Evolutionary conservation across 2,329 filamentous ascomycete species (phyloP).

Genomic region (Aspergillus jensenii): DNA sequence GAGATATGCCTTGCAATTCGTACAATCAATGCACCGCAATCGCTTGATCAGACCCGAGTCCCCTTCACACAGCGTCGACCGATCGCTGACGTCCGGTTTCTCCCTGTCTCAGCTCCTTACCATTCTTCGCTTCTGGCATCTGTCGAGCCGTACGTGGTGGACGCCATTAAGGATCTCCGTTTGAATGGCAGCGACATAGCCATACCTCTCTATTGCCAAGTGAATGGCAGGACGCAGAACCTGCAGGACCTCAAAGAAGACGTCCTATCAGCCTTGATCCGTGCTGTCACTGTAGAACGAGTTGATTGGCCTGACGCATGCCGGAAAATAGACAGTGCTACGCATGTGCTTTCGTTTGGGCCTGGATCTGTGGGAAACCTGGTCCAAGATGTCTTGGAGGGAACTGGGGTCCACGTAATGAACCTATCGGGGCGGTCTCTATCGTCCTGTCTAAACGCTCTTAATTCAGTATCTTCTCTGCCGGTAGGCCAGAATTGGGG

Average conservation of each 20-base stretch:
- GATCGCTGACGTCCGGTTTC: constrained; percentile 27
- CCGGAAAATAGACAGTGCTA: background rate
- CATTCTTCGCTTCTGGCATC: constrained; percentile 34
- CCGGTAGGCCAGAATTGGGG: background rate
- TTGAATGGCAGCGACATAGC: constrained; percentile 26
- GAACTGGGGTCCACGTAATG: background rate
- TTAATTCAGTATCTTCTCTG: background rate
- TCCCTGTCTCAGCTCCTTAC: constrained; percentile 43
- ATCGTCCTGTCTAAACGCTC: background rate
- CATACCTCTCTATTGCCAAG: background rate
- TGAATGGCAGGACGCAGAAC: background rate
- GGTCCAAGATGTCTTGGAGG: background rate
- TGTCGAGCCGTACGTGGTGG: constrained; percentile 17
- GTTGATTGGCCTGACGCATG: background rate
- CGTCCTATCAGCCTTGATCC: background rate
- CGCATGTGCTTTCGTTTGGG: background rate
- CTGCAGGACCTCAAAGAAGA: background rate
- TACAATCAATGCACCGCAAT: background rate
- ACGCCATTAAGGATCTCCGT: constrained; percentile 11
- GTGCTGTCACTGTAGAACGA: background rate
- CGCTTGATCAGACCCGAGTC: constrained; percentile 20
- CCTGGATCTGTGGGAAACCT: background rate
- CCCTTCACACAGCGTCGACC: constrained; percentile 33
- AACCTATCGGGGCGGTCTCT: background rate
- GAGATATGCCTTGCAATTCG: background rate